Percentiles rank a stretch among this genome's conserved stretches.
Evolutionary conservation across 129 eudicot genomes (phyloP).

Genomic region (Artemisia tridentata): DNA sequence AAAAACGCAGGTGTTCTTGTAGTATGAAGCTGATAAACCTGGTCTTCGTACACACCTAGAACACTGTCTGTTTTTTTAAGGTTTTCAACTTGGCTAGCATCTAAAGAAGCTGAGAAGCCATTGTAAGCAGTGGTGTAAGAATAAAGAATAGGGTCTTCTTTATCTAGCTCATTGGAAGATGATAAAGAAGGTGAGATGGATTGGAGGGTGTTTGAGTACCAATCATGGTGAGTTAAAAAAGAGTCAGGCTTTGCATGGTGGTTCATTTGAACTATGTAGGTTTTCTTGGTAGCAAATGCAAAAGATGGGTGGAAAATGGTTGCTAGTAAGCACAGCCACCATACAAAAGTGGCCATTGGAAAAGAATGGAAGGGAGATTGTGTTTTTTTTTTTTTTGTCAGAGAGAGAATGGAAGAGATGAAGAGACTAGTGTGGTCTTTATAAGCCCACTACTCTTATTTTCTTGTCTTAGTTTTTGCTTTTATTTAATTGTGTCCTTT

Average conservation of each 20-base stretch:
- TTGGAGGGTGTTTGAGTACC: conserved; percentile 60
- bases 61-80: conserved; percentile 48
- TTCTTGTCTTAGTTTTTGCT: not conserved
- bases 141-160: conserved; percentile 41
- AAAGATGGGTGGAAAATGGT: conserved; percentile 26
- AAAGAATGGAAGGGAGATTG: too few relatives aligned
- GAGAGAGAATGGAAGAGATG: conserved; percentile 19
- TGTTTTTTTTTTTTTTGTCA: conserved; percentile 11
- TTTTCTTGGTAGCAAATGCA: conserved; percentile 25
- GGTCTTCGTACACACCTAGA: conserved; percentile 58
- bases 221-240: conserved; percentile 54
- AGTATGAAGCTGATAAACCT: conserved; percentile 67
- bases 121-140: conserved; percentile 67
- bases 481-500: not conserved
- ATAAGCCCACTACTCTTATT: conserved; percentile 24
- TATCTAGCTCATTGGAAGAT: not conserved
- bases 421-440: conserved; percentile 48
- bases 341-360: not conserved
- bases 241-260: conserved; percentile 46
- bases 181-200: conserved; percentile 37
- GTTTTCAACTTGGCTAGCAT: conserved; percentile 30
- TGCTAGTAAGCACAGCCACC: not conserved
- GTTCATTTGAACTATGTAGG: conserved; percentile 76
- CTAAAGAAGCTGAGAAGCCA: conserved; percentile 67
- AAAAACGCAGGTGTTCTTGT: conserved; percentile 84